Conservation (phyloP, 2,329 filamentous ascomycete species). For the Penicillium brevicompactum region DNA sequence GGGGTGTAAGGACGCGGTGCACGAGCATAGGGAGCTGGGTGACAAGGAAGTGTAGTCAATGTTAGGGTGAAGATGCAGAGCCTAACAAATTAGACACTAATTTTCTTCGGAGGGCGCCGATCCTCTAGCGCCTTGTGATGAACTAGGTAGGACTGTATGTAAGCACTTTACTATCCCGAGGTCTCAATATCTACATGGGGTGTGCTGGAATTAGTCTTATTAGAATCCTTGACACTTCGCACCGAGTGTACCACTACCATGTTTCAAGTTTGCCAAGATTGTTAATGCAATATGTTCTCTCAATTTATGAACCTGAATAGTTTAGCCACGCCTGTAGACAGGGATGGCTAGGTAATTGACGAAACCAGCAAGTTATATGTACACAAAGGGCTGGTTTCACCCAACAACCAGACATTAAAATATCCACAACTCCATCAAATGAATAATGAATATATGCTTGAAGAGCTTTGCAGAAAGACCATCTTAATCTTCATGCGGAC, state of each 20-base stretch:
- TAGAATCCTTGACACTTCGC: too few species aligned
- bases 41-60: background rate
- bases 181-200: too few species aligned
- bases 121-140: background rate
- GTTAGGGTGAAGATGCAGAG: background rate
- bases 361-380: constrained; percentile 4
- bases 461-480: background rate
- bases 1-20: too few species aligned
- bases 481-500: constrained; percentile 14
- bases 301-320: too few species aligned
- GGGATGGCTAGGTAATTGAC: too few species aligned
- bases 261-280: too few species aligned
- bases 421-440: constrained; percentile 10
- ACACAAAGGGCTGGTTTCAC: constrained; percentile 2
- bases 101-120: background rate
- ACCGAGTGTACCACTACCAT: too few species aligned
- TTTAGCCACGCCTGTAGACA: too few species aligned
- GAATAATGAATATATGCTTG: background rate
- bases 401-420: constrained; percentile 2
- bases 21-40: too few species aligned
- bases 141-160: background rate
- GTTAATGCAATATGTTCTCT: too few species aligned
- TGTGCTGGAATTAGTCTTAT: too few species aligned
- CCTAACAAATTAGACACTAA: background rate
- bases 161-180: too few species aligned